phyloP scores from a whole-genome alignment of 2,329 filamentous ascomycete genomes.

The Aspergillus quadrilineatus region DNA sequence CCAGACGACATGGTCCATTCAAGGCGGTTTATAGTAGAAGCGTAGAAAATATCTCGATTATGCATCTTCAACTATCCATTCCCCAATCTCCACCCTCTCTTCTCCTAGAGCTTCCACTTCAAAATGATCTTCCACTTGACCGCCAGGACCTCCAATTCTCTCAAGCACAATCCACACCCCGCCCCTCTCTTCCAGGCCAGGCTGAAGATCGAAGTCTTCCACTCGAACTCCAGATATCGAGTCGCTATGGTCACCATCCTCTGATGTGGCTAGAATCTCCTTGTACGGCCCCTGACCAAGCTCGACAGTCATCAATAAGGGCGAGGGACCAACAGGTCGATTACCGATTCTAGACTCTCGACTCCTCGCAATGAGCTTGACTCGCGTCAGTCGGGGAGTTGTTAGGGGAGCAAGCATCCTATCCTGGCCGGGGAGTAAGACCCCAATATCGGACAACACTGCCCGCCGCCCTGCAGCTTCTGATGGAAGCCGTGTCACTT shows the following conservation, averaged over 20 bases:
- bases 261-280: conserved; percentile 63
- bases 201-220: conserved; percentile 71
- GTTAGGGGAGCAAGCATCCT: conserved; percentile 55
- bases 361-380: conserved; percentile 57
- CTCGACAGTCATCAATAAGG: conserved; percentile 71
- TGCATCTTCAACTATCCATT: conserved; percentile 41
- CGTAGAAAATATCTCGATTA: conserved; percentile 14
- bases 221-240: conserved; percentile 65
- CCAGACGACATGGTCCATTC: neutral
- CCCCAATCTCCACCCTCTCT: conserved; percentile 44
- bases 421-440: conserved; percentile 55
- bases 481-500: conserved; percentile 61
- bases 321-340: conserved; percentile 43
- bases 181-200: conserved; percentile 54
- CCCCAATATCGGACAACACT: conserved; percentile 45
- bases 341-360: conserved; percentile 42
- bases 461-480: conserved; percentile 74
- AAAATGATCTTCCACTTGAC: conserved; percentile 49
- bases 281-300: conserved; percentile 69
- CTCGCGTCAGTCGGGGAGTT: conserved; percentile 58
- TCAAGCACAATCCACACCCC: conserved; percentile 81
- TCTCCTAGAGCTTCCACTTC: conserved; percentile 46
- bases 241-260: conserved; percentile 74
- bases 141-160: conserved; percentile 63
- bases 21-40: neutral